Evolutionary conservation across 73 alveolate species (phyloP).

Genomic region (Tetrahymena malaccensis): DNA sequence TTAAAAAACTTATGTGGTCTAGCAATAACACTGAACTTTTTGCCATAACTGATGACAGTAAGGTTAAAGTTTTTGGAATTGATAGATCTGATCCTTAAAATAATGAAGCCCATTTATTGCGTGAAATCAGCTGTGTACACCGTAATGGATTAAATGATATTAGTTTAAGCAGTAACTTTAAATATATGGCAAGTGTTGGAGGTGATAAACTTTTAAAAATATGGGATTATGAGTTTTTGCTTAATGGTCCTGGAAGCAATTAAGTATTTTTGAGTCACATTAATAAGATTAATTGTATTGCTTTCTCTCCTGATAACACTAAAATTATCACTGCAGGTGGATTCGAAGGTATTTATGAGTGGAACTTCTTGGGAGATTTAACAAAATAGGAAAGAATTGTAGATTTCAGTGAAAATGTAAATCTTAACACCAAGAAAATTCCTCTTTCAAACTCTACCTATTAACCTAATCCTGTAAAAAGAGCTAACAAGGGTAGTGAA

Average conservation of each 20-base stretch:
- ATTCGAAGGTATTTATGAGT: constrained; percentile 45
- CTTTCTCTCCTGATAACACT: constrained; percentile 26
- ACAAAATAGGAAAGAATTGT: constrained; percentile 27
- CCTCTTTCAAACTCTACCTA: background rate
- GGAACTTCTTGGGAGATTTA: constrained; percentile 44
- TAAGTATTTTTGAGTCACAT: constrained; percentile 28
- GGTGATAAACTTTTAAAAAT: constrained; percentile 13
- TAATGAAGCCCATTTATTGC: constrained; percentile 7
- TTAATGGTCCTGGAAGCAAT: constrained; percentile 39
- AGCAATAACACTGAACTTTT: constrained; percentile 19
- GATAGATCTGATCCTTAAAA: constrained; percentile 20
- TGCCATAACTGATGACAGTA: constrained; percentile 11
- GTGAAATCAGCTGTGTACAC: constrained; percentile 32
- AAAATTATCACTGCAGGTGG: constrained; percentile 45
- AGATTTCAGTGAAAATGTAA: background rate
- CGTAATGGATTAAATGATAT: constrained; percentile 19
- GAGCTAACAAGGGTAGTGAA: background rate
- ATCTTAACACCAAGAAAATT: background rate
- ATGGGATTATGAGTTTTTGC: constrained; percentile 38
- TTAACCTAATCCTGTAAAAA: background rate
- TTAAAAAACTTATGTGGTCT: constrained; percentile 20
- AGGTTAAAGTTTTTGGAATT: constrained; percentile 25
- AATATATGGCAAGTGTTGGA: constrained; percentile 34
- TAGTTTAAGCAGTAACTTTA: constrained; percentile 12
- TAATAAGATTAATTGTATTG: constrained; percentile 5